Conservation (phyloP, 768 basidiomycete species). For the Sporobolomyces phaffii region DNA sequence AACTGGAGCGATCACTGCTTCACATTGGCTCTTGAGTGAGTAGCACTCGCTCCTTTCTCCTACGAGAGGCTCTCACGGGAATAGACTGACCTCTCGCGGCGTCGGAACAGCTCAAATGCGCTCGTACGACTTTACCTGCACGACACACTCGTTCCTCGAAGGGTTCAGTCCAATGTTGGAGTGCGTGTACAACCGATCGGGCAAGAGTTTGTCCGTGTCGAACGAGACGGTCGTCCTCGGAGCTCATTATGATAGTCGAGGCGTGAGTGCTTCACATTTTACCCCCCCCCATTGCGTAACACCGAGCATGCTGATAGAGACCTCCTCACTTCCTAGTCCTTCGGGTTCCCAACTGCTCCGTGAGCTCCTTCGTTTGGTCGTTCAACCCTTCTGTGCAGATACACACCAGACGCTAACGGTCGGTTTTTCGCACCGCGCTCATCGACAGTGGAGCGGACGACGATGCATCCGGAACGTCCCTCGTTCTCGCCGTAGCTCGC, state of each 20-base stretch:
- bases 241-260: conserved; percentile 42
- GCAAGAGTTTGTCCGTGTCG: neutral
- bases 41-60: too few relatives aligned
- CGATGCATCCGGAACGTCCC: conserved; percentile 31
- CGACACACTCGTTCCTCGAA: conserved; percentile 4
- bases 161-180: conserved; percentile 31
- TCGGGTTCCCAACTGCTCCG: conserved; percentile 32
- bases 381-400: neutral
- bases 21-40: conserved; percentile 20
- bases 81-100: too few relatives aligned
- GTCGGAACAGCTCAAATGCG: conserved; percentile 13
- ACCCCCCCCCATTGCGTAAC: too few relatives aligned
- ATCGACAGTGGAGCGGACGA: conserved; percentile 23
- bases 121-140: conserved; percentile 23
- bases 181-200: conserved; percentile 26
- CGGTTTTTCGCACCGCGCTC: neutral
- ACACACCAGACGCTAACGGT: neutral
- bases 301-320: too few relatives aligned
- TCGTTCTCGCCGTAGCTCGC: conserved; percentile 39
- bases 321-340: conserved; percentile 25
- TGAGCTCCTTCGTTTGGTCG: neutral
- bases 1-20: conserved; percentile 14
- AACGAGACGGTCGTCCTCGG: conserved; percentile 39
- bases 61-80: neutral
- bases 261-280: conserved; percentile 36